Conservation (phyloP, 2,329 filamentous ascomycete genomes). For the Cladophialophora immunda region DNA sequence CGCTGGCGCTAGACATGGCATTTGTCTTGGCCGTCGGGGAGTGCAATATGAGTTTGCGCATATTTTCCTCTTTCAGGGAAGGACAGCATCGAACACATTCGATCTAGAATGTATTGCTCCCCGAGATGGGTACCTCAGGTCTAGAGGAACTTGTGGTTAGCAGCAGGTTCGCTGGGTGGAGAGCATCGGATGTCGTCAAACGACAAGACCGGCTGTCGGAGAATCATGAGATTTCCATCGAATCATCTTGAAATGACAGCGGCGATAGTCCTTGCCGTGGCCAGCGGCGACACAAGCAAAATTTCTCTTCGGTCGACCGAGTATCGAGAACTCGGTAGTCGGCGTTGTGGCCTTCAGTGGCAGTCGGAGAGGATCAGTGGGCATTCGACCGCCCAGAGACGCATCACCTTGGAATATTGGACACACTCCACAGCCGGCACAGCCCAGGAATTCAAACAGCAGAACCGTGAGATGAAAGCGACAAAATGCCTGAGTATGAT, state of each 20-base stretch:
- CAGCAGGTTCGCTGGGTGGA: background rate
- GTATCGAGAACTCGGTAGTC: background rate
- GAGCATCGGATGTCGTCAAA: background rate
- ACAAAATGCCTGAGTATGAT: background rate
- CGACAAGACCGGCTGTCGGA: background rate
- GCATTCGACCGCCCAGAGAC: background rate
- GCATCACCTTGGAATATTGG: background rate
- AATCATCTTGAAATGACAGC: background rate
- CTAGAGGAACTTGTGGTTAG: background rate
- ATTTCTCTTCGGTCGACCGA: background rate
- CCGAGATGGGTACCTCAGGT: background rate
- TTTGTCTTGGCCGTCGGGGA: background rate
- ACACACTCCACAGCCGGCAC: background rate
- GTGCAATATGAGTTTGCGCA: background rate
- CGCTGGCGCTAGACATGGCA: background rate
- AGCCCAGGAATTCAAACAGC: background rate
- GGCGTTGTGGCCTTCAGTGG: no score
- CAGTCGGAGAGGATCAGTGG: no score
- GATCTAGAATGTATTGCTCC: background rate
- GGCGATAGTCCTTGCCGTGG: constrained; percentile 11
- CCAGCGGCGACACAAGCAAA: background rate
- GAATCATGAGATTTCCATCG: background rate
- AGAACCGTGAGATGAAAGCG: background rate
- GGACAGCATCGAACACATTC: background rate
- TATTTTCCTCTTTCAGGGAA: background rate